Base-by-base conservation (phyloP, 306 rosid genomes). In the Pyrus betulifolia region DNA sequence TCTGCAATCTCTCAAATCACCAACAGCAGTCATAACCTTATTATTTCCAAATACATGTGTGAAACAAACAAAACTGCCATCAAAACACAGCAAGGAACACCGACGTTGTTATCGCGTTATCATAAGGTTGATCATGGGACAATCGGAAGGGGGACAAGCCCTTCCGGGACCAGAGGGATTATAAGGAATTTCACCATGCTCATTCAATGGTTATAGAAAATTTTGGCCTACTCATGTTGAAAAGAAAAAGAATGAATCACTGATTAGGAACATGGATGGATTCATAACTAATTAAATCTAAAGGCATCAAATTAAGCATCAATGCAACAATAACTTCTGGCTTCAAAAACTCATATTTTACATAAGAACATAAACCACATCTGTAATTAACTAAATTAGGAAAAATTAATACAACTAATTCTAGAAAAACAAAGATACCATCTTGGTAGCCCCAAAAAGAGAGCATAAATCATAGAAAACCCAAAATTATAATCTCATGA, bases 61-160 rank as follows among this genome's bases (percentile, higher is more conserved):
- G 67, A n/a, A 69, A 62, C 78, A 85, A 82, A 79, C 82, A 76
- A 64, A 79, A 79, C 59, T 22, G 60, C 68, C 74, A 70, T 40
- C 69, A 69, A 52, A 45, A 59, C 55, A 42, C 59, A 75, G 74
- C 70, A 30, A 70, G 25, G 69, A 74, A 58, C 75, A 76, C 61
- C 69, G 19, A 84, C 72, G 67, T 31, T 31, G 33, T 70, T 44
- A 73, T 71, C 55, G 54, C 23, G 33, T 74, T 51, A 74, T 79
- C 75, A 23, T 18, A 22, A 3, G 76, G 70, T 49, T n/a, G 58
- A 49, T 83, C 81, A 91, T 25, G 87, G 69, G 63, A 82, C 25
- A 30, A 87, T 72, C 19, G 85, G 72, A 74, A 67, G 35, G 2
- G 83, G 46, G 5, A 31, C 5, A 31, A 38, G 0, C 11, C 44